Evolutionary conservation across 1,284 basidiomycete genomes (phyloP).

Genomic region (Quambalaria eucalypti): DNA sequence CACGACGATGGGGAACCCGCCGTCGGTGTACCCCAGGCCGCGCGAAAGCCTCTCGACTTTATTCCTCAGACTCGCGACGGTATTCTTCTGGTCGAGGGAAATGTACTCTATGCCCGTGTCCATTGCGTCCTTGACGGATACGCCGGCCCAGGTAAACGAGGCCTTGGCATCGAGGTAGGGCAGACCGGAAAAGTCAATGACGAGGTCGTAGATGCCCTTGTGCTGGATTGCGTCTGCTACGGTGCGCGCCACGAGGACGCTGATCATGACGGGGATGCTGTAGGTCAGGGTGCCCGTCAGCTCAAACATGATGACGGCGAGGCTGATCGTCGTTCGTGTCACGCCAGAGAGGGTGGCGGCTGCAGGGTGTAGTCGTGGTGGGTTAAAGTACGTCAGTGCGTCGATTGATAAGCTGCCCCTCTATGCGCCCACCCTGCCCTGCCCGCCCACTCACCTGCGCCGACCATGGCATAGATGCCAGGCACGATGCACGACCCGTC

Average conservation of each 20-base stretch:
- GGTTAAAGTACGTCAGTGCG: too few species aligned
- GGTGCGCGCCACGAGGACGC: constrained; percentile 80
- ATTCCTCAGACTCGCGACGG: constrained; percentile 54
- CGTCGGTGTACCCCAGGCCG: constrained; percentile 54
- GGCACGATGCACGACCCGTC: constrained; percentile 95
- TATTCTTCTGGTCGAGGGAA: constrained; percentile 59
- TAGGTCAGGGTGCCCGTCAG: constrained; percentile 89
- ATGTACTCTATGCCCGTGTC: constrained; percentile 34
- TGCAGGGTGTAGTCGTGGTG: too few species aligned
- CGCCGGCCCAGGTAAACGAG: constrained; percentile 65
- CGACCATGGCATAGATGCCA: constrained; percentile 57
- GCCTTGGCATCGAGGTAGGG: constrained; percentile 85
- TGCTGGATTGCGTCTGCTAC: constrained; percentile 73
- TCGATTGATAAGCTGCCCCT: too few species aligned
- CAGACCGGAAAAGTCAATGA: constrained; percentile 61
- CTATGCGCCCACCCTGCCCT: too few species aligned
- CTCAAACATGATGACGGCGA: constrained; percentile 99
- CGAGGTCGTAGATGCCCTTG: constrained; percentile 89
- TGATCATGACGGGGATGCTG: constrained; percentile 84
- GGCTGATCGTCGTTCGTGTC: constrained; percentile 91
- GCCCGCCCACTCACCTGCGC: too few species aligned
- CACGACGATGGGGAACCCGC: constrained; percentile 74
- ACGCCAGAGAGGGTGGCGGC: constrained; percentile 56
- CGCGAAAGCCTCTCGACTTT: constrained; percentile 49
- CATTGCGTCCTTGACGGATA: constrained; percentile 30